A percentile compares a stretch with the other conserved stretches of the same genome.
Conservation (phyloP, 2,329 filamentous ascomycete genomes). For the Aspergillus sp. region DNA sequence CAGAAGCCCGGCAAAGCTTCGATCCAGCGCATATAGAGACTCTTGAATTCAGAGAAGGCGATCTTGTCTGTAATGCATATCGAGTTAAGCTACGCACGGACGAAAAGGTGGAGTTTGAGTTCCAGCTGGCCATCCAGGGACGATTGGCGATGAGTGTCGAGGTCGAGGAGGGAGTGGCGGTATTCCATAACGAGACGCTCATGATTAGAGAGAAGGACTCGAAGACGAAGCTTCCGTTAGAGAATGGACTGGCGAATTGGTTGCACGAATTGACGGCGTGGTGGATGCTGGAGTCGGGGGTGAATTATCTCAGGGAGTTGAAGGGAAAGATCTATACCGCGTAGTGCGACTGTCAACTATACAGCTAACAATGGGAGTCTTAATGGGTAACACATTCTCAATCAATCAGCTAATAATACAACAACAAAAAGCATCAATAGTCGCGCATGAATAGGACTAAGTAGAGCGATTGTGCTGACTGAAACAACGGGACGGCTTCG, state of each 20-base stretch:
- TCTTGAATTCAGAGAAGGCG: conserved; percentile 30
- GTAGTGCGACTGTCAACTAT: no score
- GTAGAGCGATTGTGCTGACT: neutral
- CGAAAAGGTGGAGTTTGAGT: conserved; percentile 33
- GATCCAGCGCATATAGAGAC: conserved; percentile 22
- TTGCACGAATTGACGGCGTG: conserved; percentile 36
- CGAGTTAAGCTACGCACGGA: conserved; percentile 24
- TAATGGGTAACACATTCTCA: neutral
- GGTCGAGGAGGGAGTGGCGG: conserved; percentile 16
- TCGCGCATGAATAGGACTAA: neutral
- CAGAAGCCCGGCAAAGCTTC: conserved; percentile 25
- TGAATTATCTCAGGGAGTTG: conserved; percentile 29
- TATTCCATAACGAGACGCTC: conserved; percentile 30
- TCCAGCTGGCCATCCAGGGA: conserved; percentile 22
- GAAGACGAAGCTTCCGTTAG: conserved; percentile 27
- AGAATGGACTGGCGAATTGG: conserved; percentile 27
- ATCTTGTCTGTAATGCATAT: conserved; percentile 35
- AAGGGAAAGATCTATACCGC: conserved; percentile 7
- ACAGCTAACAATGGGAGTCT: neutral
- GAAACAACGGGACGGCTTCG: conserved; percentile 7
- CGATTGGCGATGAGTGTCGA: conserved; percentile 26
- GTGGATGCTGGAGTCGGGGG: conserved; percentile 39
- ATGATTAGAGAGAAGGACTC: conserved; percentile 23
- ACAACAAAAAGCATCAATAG: neutral
- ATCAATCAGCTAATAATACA: neutral